Conservation (phyloP, 2,329 filamentous ascomycete genomes). For the Lithohypha guttulata region DNA sequence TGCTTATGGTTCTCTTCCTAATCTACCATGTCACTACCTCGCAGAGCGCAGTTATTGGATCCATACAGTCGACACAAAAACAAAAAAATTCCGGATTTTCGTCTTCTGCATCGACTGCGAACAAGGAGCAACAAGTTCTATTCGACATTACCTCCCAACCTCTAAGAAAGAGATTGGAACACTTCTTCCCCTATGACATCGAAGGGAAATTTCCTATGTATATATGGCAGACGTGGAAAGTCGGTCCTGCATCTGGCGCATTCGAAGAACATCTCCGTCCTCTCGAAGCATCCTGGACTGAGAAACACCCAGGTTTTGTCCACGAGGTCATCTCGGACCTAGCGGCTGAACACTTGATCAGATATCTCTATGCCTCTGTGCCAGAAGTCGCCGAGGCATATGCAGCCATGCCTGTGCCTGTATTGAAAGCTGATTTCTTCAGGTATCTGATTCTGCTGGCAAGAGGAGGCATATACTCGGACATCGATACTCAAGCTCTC, state of each 20-base stretch:
- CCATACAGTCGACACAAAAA: too few species aligned
- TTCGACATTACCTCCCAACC: conserved; percentile 62
- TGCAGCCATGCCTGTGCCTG: conserved; percentile 58
- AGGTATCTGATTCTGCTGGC: conserved; percentile 65
- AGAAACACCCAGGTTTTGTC: conserved; percentile 77
- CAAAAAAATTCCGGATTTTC: too few species aligned
- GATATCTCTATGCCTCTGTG: conserved; percentile 73
- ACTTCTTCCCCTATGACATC: conserved; percentile 88
- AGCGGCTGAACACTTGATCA: conserved; percentile 68
- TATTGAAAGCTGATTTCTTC: conserved; percentile 72
- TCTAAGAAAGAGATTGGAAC: conserved; percentile 69
- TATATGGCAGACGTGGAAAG: conserved; percentile 99
- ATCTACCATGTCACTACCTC: conserved; percentile 53
- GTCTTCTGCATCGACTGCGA: conserved; percentile 32
- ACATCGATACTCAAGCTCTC: conserved; percentile 84
- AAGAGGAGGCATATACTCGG: conserved; percentile 72
- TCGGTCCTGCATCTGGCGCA: conserved; percentile 61
- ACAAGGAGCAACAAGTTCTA: conserved; percentile 47
- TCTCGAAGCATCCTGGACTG: conserved; percentile 80
- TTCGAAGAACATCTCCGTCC: conserved; percentile 68
- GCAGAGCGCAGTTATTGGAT: too few species aligned
- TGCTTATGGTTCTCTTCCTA: conserved; percentile 59
- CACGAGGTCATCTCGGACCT: conserved; percentile 96
- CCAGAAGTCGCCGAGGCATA: conserved; percentile 73
- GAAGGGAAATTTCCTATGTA: conserved; percentile 86